phyloP scores from a whole-genome alignment of 768 basidiomycete genomes.

The Crepidotus variabilis region DNA sequence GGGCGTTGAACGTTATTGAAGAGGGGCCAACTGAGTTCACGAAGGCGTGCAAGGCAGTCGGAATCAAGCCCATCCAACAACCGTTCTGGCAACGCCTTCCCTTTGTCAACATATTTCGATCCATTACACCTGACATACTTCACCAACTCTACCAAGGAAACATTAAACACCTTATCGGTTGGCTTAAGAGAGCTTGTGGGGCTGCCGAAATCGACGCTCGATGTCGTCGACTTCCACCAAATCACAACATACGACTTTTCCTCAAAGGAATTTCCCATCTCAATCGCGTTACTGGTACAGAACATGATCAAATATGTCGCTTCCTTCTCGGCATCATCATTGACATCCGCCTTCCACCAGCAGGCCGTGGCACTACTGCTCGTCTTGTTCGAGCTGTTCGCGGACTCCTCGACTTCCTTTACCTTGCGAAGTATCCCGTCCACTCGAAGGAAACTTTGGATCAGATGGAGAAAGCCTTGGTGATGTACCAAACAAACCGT shows the following conservation, averaged over 20 bases:
- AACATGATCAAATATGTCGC: conserved; percentile 29
- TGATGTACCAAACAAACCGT: background rate
- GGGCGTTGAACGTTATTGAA: background rate
- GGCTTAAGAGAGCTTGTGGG: background rate
- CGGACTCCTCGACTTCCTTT: conserved; percentile 21
- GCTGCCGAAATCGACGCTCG: conserved; percentile 4
- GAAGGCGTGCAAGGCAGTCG: background rate
- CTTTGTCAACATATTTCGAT: conserved; percentile 19
- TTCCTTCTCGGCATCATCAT: conserved; percentile 7
- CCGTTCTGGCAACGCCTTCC: conserved; percentile 27
- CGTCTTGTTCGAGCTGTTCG: conserved; percentile 13
- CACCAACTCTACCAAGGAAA: conserved; percentile 33
- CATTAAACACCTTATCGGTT: conserved; percentile 22
- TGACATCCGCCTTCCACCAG: conserved; percentile 4
- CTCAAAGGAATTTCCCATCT: conserved; percentile 31
- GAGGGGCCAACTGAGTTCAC: conserved; percentile 4
- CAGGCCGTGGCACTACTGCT: background rate
- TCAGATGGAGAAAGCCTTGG: conserved; percentile 6
- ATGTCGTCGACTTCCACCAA: conserved; percentile 1
- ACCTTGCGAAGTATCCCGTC: conserved; percentile 26
- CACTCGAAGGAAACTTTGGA: conserved; percentile 27
- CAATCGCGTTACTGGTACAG: conserved; percentile 34
- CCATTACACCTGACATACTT: conserved; percentile 28
- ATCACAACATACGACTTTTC: conserved; percentile 24
- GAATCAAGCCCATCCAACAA: conserved; percentile 11